A percentile compares a stretch with the other conserved stretches of the same genome.
These are phyloP conservation scores for Alternaria atra DNA, from an alignment of 2,329 filamentous ascomycete genomes.

Conservation along the genomic window DNA sequence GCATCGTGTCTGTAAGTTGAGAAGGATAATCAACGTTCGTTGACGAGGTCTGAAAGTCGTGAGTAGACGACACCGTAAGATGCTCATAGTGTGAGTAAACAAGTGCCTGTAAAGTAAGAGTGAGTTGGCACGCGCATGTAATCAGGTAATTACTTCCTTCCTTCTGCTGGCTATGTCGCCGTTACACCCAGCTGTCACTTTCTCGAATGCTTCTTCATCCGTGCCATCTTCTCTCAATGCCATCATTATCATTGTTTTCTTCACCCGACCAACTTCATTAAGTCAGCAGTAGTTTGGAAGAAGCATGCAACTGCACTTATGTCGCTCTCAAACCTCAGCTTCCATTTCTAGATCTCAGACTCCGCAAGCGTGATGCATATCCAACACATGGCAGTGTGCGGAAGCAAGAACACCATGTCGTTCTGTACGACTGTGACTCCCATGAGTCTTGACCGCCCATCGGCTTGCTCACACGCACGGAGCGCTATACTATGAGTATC, in stretches of 20 bases:
- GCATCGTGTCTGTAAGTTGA: neutral
- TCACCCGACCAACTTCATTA: neutral
- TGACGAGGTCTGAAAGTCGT: neutral
- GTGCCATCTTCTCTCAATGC: neutral
- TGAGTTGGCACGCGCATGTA: neutral
- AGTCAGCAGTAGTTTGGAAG: neutral
- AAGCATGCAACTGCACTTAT: neutral
- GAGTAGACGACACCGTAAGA: neutral
- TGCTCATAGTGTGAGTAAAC: neutral
- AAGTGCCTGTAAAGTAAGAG: neutral
- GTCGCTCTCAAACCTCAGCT: neutral
- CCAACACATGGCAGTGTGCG: neutral
- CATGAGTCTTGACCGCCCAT: conserved; percentile 15
- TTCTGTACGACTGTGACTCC: conserved; percentile 16
- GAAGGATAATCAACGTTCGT: neutral
- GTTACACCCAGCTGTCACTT: neutral
- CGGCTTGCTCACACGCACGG: conserved; percentile 4
- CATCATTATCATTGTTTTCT: neutral
- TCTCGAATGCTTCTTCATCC: neutral
- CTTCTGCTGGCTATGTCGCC: neutral
- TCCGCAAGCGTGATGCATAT: neutral
- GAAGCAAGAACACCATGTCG: conserved; percentile 6
- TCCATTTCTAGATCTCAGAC: neutral
- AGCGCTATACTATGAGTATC: neutral
- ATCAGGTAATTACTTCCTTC: neutral